Evolutionary conservation across 75 land plant species (phyloP).

Genomic region (Pinus albicaulis): DNA sequence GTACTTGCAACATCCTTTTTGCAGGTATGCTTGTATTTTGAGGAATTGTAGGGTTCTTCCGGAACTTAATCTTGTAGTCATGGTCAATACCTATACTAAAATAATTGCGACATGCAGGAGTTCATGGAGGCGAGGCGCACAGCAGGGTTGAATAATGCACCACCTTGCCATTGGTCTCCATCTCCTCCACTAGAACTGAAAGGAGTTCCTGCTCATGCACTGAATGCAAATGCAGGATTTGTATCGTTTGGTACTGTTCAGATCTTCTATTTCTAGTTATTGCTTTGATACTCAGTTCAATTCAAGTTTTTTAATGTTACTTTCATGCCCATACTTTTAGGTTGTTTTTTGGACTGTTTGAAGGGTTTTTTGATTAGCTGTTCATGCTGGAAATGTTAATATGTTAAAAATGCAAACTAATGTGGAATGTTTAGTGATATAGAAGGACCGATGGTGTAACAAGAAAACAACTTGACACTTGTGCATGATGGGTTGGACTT

Average conservation of each 20-base stretch:
- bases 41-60: neutral
- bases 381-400: neutral
- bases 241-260: conserved; percentile 79
- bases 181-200: conserved; percentile 81
- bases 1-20: conserved; percentile 93
- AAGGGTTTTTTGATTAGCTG: neutral
- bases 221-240: conserved; percentile 95
- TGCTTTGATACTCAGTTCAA: neutral
- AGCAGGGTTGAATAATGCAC: conserved; percentile 83
- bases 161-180: conserved; percentile 82
- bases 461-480: neutral
- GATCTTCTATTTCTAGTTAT: neutral
- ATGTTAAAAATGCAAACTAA: neutral
- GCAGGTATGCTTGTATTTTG: conserved; percentile 50
- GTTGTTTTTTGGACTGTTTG: neutral
- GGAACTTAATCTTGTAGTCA: neutral
- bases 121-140: conserved; percentile 95
- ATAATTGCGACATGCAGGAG: conserved; percentile 46
- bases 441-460: neutral
- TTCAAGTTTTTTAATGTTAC: neutral
- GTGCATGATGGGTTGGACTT: conserved; percentile 2
- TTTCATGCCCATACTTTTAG: neutral
- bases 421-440: neutral
- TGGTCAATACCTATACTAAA: neutral
- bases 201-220: conserved; percentile 63